These are phyloP conservation scores for Talaromyces sp. DNA, from an alignment of 2,329 filamentous ascomycete species.

Conservation along the genomic window DNA sequence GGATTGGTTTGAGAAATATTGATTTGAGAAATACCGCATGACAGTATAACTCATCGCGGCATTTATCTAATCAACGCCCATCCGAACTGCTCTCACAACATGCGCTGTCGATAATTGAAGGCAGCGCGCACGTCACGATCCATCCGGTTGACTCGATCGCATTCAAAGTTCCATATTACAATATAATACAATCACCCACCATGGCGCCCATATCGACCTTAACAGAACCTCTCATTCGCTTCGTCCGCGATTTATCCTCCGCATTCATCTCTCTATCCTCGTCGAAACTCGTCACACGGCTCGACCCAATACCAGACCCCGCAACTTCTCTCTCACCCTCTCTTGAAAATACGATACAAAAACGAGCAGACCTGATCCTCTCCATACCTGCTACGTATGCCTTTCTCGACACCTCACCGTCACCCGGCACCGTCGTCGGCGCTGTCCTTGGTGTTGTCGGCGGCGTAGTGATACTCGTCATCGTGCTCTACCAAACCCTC, in stretches of 20 bases:
- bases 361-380: slow-evolving; percentile 27
- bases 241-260: slow-evolving; percentile 10
- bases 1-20: not conserved
- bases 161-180: not conserved
- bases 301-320: slow-evolving; percentile 4
- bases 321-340: not conserved
- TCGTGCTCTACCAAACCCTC: slow-evolving; percentile 51
- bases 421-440: slow-evolving; percentile 57
- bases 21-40: not conserved
- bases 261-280: slow-evolving; percentile 16
- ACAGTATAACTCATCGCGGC: not conserved
- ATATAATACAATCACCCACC: not conserved
- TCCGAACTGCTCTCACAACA: not conserved
- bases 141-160: not conserved
- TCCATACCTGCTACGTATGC: slow-evolving; percentile 63
- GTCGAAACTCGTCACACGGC: not conserved
- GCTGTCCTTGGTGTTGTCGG: slow-evolving; percentile 51
- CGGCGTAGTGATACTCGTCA: slow-evolving; percentile 54
- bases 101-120: slow-evolving; percentile 1
- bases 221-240: slow-evolving; percentile 8
- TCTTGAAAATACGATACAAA: slow-evolving; percentile 6
- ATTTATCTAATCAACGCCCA: not conserved
- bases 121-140: not conserved
- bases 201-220: slow-evolving; percentile 16
- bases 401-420: slow-evolving; percentile 50